phyloP scores from a whole-genome alignment of 208 protist species.

The Trypanosoma lewisi region DNA sequence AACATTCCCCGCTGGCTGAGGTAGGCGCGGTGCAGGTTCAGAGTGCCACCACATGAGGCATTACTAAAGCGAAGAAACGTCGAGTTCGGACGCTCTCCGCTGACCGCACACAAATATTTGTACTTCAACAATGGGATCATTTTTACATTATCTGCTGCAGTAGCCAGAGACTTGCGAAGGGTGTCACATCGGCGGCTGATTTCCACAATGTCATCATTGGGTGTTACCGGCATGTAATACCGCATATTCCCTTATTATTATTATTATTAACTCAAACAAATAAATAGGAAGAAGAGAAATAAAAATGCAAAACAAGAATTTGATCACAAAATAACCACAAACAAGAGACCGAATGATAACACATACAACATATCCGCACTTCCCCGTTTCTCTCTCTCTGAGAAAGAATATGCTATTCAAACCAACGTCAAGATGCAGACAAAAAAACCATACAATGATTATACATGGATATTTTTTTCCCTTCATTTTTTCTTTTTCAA shows the following conservation, averaged over 20 bases:
- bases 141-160: conserved; percentile 19
- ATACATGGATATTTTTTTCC: too few relatives aligned
- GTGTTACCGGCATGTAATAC: conserved; percentile 21
- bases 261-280: background rate
- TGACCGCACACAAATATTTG: conserved; percentile 24
- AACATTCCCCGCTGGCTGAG: conserved; percentile 32
- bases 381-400: too few relatives aligned
- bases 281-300: background rate
- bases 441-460: too few relatives aligned
- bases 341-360: too few relatives aligned
- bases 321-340: too few relatives aligned
- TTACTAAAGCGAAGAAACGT: conserved; percentile 20
- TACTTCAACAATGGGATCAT: conserved; percentile 24
- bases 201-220: conserved; percentile 31
- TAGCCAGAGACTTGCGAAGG: conserved; percentile 11
- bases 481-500: background rate
- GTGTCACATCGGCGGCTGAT: conserved; percentile 20
- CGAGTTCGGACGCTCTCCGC: conserved; percentile 19
- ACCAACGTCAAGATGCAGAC: too few relatives aligned
- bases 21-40: conserved; percentile 39
- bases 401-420: too few relatives aligned
- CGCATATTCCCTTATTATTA: background rate
- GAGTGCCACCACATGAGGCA: background rate
- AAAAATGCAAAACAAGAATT: background rate
- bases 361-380: too few relatives aligned